Evolutionary conservation across 345 rosid species (phyloP).

Genomic region (Gossypium herbaceum): DNA sequence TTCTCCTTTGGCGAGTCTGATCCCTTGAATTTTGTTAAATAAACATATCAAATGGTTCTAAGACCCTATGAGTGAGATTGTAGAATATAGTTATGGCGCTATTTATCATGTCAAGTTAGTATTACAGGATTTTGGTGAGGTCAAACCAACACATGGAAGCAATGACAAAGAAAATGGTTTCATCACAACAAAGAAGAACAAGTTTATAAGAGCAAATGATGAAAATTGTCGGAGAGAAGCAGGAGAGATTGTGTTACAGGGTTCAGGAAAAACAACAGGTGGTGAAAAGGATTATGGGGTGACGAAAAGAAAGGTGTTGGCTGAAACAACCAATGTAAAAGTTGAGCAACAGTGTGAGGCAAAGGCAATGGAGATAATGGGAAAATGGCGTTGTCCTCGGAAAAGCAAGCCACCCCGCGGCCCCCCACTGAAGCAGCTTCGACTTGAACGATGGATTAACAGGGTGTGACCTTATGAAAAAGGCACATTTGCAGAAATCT

Average conservation of each 20-base stretch:
- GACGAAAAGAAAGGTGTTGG: constrained; percentile 38
- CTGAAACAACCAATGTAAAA: constrained; percentile 53
- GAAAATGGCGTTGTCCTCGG: constrained; percentile 84
- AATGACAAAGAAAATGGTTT: constrained; percentile 48
- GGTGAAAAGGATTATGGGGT: constrained; percentile 9
- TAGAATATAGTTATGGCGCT: too few species aligned
- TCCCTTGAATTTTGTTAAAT: neutral
- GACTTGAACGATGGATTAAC: constrained; percentile 71
- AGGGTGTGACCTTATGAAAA: constrained; percentile 24
- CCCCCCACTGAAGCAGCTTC: constrained; percentile 82
- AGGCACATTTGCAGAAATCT: neutral
- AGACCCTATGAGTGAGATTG: too few species aligned
- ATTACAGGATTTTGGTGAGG: constrained; percentile 22
- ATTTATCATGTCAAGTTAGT: neutral
- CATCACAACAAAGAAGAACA: constrained; percentile 45
- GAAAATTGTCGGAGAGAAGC: constrained; percentile 22
- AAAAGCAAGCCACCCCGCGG: constrained; percentile 54
- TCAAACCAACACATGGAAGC: constrained; percentile 13
- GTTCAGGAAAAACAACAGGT: constrained; percentile 24
- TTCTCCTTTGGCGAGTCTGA: neutral
- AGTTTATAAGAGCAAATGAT: constrained; percentile 19
- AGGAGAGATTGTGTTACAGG: constrained; percentile 19
- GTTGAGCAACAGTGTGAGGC: constrained; percentile 24
- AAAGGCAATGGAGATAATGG: constrained; percentile 34
- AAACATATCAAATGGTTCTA: neutral